These are phyloP conservation scores for Choiromyces venosus DNA, from an alignment of 495 filamentous ascomycete genomes.

Conservation along the genomic window DNA sequence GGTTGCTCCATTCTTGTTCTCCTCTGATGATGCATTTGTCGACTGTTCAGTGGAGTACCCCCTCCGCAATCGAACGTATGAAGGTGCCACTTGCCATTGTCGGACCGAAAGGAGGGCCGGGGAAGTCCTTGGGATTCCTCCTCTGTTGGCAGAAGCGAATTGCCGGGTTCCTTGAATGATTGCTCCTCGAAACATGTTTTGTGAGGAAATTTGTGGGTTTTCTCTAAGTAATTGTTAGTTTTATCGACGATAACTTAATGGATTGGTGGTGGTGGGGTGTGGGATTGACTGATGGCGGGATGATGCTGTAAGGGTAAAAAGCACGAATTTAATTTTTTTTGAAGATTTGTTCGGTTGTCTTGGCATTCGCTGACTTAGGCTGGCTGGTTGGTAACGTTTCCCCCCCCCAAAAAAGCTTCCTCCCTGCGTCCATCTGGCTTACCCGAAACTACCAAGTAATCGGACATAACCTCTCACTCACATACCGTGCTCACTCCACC, in stretches of 20 bases:
- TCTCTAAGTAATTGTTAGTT: not conserved
- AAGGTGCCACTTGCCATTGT: conserved; percentile 23
- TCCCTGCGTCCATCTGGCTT: not conserved
- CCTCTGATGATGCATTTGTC: not conserved
- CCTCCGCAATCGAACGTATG: conserved; percentile 8
- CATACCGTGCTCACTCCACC: not conserved
- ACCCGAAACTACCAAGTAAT: not conserved
- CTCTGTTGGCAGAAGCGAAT: conserved; percentile 19
- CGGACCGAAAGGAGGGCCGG: conserved; percentile 8
- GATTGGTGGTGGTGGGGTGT: not conserved
- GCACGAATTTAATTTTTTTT: not conserved
- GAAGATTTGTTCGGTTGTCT: not conserved
- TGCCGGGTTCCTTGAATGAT: conserved; percentile 36
- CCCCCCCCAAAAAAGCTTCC: too few species aligned
- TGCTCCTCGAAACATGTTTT: conserved; percentile 31
- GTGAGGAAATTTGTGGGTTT: not conserved
- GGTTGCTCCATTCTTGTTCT: conserved; percentile 9
- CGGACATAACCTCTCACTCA: conserved; percentile 7
- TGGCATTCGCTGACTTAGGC: not conserved
- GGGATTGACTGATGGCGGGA: not conserved
- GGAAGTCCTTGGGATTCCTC: conserved; percentile 7
- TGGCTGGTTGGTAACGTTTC: not conserved
- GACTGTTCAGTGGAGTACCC: conserved; percentile 14
- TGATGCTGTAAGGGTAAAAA: not conserved
- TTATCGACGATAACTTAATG: not conserved